phyloP scores from a whole-genome alignment of 495 filamentous ascomycete species.

The Aspergillus carlsbadensis region DNA sequence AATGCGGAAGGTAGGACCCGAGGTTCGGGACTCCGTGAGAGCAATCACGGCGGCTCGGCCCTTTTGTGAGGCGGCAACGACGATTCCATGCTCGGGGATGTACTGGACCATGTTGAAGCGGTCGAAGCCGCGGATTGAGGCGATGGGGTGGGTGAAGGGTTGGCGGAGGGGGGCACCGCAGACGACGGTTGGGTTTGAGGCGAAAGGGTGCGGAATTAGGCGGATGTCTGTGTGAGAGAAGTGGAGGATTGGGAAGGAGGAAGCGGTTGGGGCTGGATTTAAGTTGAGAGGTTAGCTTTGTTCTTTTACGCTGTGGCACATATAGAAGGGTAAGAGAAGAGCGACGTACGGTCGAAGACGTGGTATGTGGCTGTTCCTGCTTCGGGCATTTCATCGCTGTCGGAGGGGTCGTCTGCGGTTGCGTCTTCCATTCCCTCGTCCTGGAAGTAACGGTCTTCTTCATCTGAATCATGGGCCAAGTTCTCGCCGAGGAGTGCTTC shows the following conservation, averaged over 20 bases:
- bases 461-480: constrained; percentile 21
- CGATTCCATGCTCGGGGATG: constrained; percentile 75
- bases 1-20: constrained; percentile 47
- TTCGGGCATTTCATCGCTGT: constrained; percentile 10
- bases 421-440: constrained; percentile 14
- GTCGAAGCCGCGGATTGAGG: constrained; percentile 48
- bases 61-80: constrained; percentile 68
- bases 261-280: constrained; percentile 19
- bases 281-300: constrained; percentile 13
- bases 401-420: constrained; percentile 11
- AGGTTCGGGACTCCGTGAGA: constrained; percentile 52
- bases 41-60: constrained; percentile 76
- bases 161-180: constrained; percentile 48
- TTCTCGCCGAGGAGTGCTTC: constrained; percentile 20
- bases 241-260: constrained; percentile 53
- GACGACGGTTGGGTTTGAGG: constrained; percentile 44
- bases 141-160: constrained; percentile 32
- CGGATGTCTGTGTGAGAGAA: constrained; percentile 59
- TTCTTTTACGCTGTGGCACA: too few relatives aligned
- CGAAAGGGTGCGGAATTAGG: constrained; percentile 49
- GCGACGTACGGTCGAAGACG: constrained; percentile 21
- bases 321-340: too few relatives aligned
- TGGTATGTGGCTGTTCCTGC: constrained; percentile 13
- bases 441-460: constrained; percentile 19
- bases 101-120: constrained; percentile 75